These are phyloP conservation scores for Tolypocladium cylindrosporum DNA, from an alignment of 2,329 filamentous ascomycete genomes.

Conservation along the genomic window DNA sequence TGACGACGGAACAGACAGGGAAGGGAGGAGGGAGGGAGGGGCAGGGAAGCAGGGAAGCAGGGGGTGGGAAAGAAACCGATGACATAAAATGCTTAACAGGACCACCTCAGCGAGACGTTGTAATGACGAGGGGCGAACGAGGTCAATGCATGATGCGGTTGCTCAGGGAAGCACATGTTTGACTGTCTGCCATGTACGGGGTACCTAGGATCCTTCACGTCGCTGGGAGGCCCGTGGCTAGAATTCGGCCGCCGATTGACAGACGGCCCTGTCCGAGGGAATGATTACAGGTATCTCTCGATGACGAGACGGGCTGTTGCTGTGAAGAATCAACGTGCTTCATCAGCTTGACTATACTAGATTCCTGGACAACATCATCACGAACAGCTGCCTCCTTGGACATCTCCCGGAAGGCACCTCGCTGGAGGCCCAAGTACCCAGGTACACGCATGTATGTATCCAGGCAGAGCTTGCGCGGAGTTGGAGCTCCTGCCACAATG, in stretches of 20 bases:
- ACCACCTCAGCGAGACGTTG: neutral
- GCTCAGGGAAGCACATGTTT: neutral
- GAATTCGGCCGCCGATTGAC: neutral
- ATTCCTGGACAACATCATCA: no score
- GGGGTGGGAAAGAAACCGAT: neutral
- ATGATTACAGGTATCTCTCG: neutral
- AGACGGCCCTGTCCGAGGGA: neutral
- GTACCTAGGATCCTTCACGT: conserved; percentile 7
- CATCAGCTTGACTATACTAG: no score
- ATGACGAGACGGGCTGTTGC: neutral
- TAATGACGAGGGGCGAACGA: neutral
- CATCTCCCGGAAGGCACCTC: neutral
- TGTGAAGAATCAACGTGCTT: no score
- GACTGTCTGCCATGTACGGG: neutral
- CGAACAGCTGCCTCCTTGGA: no score
- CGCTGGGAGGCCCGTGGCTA: conserved; percentile 2
- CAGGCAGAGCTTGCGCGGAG: neutral
- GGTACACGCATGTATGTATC: neutral
- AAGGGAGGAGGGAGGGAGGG: neutral
- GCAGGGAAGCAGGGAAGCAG: neutral
- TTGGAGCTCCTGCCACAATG: conserved; percentile 11
- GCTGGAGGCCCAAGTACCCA: neutral
- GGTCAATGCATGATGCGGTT: neutral
- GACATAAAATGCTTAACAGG: neutral
- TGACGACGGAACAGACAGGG: neutral